A percentile compares a stretch with the other conserved stretches of the same genome.
Conservation (phyloP, 2,329 filamentous ascomycete species). For the Penicillium sclerotiorum region DNA sequence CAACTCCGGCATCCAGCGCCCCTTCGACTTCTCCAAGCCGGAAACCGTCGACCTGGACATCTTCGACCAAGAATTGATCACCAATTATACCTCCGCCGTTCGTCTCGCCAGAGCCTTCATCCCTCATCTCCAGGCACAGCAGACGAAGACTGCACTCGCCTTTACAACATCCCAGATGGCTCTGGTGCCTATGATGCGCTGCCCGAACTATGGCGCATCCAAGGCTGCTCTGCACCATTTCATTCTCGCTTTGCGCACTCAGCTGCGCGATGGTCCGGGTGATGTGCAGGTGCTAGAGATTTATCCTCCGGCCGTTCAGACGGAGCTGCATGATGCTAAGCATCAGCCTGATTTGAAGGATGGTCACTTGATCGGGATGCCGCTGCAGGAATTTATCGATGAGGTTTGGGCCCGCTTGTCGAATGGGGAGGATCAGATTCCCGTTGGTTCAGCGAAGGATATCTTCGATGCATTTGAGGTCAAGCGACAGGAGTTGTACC, state of each 20-base stretch:
- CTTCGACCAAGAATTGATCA: conserved; percentile 19
- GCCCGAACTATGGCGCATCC: conserved; percentile 57
- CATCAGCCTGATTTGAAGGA: conserved; percentile 58
- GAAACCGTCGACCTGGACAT: conserved; percentile 19
- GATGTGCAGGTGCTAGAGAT: conserved; percentile 59
- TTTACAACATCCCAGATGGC: conserved; percentile 56
- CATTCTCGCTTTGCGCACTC: conserved; percentile 54
- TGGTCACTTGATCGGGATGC: conserved; percentile 56
- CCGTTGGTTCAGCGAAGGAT: conserved; percentile 49
- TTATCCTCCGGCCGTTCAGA: conserved; percentile 60
- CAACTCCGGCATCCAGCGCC: conserved; percentile 19
- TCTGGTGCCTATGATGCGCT: conserved; percentile 51
- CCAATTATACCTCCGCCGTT: conserved; percentile 18
- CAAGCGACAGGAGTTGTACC: conserved; percentile 49
- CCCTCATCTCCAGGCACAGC: conserved; percentile 51
- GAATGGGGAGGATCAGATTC: conserved; percentile 55
- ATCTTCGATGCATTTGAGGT: conserved; percentile 52
- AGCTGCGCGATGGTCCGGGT: conserved; percentile 44
- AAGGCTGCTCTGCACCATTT: conserved; percentile 61
- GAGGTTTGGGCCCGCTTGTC: conserved; percentile 52
- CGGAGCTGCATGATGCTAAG: conserved; percentile 58
- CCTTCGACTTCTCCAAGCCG: conserved; percentile 20
- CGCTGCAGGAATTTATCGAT: conserved; percentile 54
- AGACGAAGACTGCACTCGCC: conserved; percentile 46
- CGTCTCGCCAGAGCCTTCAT: conserved; percentile 45